Conservation (phyloP, 805 yeast species). For the Danielia oregonensis region DNA sequence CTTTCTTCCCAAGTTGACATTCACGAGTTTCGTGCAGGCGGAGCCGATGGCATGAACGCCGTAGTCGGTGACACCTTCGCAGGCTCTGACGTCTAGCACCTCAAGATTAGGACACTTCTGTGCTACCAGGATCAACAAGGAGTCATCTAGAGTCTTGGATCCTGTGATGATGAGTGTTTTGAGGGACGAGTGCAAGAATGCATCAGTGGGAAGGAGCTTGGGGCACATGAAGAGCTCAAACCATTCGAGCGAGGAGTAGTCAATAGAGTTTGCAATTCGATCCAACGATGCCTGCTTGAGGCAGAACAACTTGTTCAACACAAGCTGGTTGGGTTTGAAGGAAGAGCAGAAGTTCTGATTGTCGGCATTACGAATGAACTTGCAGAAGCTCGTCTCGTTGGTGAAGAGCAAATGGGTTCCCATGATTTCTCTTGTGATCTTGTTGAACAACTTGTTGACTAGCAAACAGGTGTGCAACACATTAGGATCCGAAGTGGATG, state of each 20-base stretch:
- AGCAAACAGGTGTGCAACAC: slow-evolving; percentile 57
- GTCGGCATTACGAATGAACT: slow-evolving; percentile 19
- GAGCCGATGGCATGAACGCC: slow-evolving; percentile 68
- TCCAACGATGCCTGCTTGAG: slow-evolving; percentile 55
- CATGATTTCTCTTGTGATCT: slow-evolving; percentile 51
- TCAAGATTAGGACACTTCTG: slow-evolving; percentile 55
- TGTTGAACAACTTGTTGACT: slow-evolving; percentile 68
- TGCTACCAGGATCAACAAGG: slow-evolving; percentile 49
- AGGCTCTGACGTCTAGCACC: slow-evolving; percentile 76
- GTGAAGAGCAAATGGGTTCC: slow-evolving; percentile 54
- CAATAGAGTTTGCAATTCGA: slow-evolving; percentile 32
- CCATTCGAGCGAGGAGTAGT: slow-evolving; percentile 55
- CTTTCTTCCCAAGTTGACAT: slow-evolving; percentile 80
- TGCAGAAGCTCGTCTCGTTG: slow-evolving; percentile 42
- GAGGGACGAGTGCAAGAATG: slow-evolving; percentile 25
- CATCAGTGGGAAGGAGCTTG: slow-evolving; percentile 49
- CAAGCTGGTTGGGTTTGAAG: slow-evolving; percentile 41
- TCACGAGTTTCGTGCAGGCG: slow-evolving; percentile 52
- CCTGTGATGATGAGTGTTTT: slow-evolving; percentile 67
- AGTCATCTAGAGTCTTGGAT: slow-evolving; percentile 57
- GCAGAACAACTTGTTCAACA: slow-evolving; percentile 61
- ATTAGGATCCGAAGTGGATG: neutral
- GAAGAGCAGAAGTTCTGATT: slow-evolving; percentile 1
- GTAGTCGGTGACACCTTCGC: slow-evolving; percentile 71
- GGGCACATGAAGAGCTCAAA: slow-evolving; percentile 86